Percentiles rank a stretch among this genome's conserved stretches.
Evolutionary conservation across 2,329 filamentous ascomycete species (phyloP).

Genomic region (Pseudocercospora fuligena): DNA sequence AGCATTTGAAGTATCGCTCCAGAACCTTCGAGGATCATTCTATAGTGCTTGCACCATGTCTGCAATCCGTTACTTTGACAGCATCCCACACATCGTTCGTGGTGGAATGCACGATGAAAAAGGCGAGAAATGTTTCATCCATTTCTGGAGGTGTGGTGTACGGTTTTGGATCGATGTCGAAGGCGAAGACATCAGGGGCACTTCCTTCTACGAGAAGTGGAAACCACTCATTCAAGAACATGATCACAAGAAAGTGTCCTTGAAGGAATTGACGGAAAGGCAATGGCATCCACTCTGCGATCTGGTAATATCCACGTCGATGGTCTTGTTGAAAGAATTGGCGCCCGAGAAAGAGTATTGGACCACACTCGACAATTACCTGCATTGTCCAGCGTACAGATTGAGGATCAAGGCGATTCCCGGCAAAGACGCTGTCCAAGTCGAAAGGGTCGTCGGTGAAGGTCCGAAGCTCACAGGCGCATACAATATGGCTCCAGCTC

Average conservation of each 20-base stretch:
- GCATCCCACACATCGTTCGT: slow-evolving; percentile 19
- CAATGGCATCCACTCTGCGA: slow-evolving; percentile 8
- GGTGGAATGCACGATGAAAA: slow-evolving; percentile 19
- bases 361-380: slow-evolving; percentile 13
- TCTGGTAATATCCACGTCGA: slow-evolving; percentile 1
- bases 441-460: background rate
- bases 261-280: background rate
- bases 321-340: background rate
- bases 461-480: slow-evolving; percentile 6
- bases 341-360: slow-evolving; percentile 10
- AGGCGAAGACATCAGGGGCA: slow-evolving; percentile 12
- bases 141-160: slow-evolving; percentile 16
- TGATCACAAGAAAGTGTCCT: background rate
- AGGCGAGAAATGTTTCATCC: slow-evolving; percentile 14
- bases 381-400: slow-evolving; percentile 18
- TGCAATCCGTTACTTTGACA: slow-evolving; percentile 12
- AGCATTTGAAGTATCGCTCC: background rate
- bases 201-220: slow-evolving; percentile 18
- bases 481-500: background rate
- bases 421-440: background rate
- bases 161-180: slow-evolving; percentile 14
- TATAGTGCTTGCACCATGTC: slow-evolving; percentile 14
- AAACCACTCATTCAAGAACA: slow-evolving; percentile 13
- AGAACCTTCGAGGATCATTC: background rate
- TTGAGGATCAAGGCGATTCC: background rate